Percentiles rank a stretch among this genome's conserved stretches.
These are phyloP conservation scores for Trypanosoma boissoni DNA, from an alignment of 208 protist genomes.

Conservation along the genomic window DNA sequence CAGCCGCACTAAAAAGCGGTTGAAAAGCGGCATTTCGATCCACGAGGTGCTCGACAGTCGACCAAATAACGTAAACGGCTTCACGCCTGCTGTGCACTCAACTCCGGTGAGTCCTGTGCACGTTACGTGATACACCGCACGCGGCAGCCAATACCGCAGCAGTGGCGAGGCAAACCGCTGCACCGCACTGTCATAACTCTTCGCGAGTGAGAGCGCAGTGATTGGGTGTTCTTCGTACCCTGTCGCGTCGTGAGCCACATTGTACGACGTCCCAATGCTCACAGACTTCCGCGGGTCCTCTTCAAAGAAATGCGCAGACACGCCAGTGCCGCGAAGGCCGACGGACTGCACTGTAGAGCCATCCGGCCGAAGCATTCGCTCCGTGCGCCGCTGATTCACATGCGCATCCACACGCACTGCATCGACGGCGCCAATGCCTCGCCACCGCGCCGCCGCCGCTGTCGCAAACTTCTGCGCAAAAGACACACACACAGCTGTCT, in stretches of 20 bases:
- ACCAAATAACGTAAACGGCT: conserved; percentile 38
- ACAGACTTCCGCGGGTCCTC: conserved; percentile 14
- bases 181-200: conserved; percentile 40
- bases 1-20: conserved; percentile 31
- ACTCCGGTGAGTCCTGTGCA: conserved; percentile 36
- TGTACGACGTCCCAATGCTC: neutral
- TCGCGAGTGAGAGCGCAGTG: conserved; percentile 18
- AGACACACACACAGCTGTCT: conserved; percentile 6
- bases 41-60: conserved; percentile 35
- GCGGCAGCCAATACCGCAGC: conserved; percentile 17
- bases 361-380: conserved; percentile 24
- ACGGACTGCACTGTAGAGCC: too few relatives aligned
- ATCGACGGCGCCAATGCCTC: conserved; percentile 13
- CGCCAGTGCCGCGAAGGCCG: conserved; percentile 3
- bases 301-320: neutral
- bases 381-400: conserved; percentile 22
- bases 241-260: neutral
- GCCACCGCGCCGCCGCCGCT: neutral
- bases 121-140: conserved; percentile 23
- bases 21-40: conserved; percentile 35
- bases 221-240: conserved; percentile 21
- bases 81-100: conserved; percentile 20
- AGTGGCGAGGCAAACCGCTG: conserved; percentile 26
- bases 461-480: conserved; percentile 10
- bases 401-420: conserved; percentile 24